Conservation (phyloP, 2,329 filamentous ascomycete species). For the Teratosphaeria pseudoeucalypti region DNA sequence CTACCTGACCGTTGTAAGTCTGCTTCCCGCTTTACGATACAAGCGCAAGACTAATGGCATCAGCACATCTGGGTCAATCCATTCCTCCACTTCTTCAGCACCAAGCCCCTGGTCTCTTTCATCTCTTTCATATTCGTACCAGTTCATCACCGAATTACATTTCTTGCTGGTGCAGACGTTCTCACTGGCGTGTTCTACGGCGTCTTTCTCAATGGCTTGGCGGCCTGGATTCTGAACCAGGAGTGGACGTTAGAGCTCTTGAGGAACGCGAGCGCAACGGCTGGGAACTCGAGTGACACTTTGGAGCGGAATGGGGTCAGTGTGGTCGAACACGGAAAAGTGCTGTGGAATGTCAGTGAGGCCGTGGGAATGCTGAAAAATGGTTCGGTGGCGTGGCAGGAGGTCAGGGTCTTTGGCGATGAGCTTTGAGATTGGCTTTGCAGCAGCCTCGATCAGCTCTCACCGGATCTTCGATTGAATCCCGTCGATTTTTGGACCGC, state of each 20-base stretch:
- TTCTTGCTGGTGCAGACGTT: not conserved
- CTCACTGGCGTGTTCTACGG: not conserved
- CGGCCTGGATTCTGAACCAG: not conserved
- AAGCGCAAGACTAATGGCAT: not conserved
- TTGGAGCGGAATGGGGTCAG: not conserved
- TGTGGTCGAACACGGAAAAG: not conserved
- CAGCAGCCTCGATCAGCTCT: not conserved
- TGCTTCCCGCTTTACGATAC: not conserved
- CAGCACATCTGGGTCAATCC: not conserved
- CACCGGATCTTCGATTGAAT: not conserved
- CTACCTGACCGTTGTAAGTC: not conserved
- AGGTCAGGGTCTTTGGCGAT: not conserved
- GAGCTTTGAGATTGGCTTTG: not conserved
- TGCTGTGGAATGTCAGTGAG: not conserved
- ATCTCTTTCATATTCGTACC: not conserved
- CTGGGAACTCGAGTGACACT: not conserved
- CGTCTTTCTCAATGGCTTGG: not conserved
- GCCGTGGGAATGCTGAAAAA: not conserved
- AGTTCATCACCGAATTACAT: not conserved
- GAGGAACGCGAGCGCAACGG: not conserved
- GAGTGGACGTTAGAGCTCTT: not conserved
- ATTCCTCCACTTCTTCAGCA: not conserved
- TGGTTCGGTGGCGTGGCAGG: not conserved
- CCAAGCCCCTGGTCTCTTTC: not conserved
- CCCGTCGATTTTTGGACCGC: not conserved